These are phyloP conservation scores for Boletus rufocinnamomeus DNA, from an alignment of 768 basidiomycete genomes.

Conservation along the genomic window DNA sequence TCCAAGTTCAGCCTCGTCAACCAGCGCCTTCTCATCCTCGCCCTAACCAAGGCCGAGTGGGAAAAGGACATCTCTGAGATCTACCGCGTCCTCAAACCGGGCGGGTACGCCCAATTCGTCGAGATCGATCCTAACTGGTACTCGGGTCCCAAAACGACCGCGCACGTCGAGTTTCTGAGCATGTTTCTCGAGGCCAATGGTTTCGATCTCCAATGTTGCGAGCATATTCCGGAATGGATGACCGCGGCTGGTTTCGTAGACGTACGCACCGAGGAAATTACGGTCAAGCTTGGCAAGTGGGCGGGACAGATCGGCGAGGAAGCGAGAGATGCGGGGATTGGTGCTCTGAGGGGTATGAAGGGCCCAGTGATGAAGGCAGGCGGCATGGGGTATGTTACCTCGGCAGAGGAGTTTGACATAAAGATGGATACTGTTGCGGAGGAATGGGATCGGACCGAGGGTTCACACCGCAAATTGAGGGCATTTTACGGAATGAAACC, in stretches of 20 bases:
- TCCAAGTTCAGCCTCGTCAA: slow-evolving; percentile 33
- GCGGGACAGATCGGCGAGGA: slow-evolving; percentile 21
- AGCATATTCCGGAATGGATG: slow-evolving; percentile 15
- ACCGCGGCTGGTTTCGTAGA: background rate
- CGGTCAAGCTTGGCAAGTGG: slow-evolving; percentile 22
- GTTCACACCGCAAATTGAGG: slow-evolving; percentile 9
- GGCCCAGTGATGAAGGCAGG: slow-evolving; percentile 26
- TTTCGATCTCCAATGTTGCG: slow-evolving; percentile 13
- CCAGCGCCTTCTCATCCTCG: slow-evolving; percentile 36
- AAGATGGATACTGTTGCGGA: slow-evolving; percentile 20
- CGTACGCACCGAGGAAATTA: slow-evolving; percentile 13
- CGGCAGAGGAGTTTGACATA: slow-evolving; percentile 21
- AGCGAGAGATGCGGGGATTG: slow-evolving; percentile 22
- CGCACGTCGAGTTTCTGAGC: slow-evolving; percentile 11
- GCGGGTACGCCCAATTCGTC: slow-evolving; percentile 34
- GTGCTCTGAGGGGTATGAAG: slow-evolving; percentile 25
- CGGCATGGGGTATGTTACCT: slow-evolving; percentile 20
- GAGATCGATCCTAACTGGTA: slow-evolving; percentile 26
- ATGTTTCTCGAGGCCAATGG: slow-evolving; percentile 13
- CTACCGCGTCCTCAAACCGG: slow-evolving; percentile 31
- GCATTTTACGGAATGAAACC: slow-evolving; percentile 13
- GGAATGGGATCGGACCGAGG: slow-evolving; percentile 22
- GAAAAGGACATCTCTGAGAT: slow-evolving; percentile 24
- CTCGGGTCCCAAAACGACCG: slow-evolving; percentile 12
- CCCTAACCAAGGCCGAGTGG: slow-evolving; percentile 30